These are phyloP conservation scores for Raffaelea albimanens DNA, from an alignment of 2,329 filamentous ascomycete species.

Conservation along the genomic window DNA sequence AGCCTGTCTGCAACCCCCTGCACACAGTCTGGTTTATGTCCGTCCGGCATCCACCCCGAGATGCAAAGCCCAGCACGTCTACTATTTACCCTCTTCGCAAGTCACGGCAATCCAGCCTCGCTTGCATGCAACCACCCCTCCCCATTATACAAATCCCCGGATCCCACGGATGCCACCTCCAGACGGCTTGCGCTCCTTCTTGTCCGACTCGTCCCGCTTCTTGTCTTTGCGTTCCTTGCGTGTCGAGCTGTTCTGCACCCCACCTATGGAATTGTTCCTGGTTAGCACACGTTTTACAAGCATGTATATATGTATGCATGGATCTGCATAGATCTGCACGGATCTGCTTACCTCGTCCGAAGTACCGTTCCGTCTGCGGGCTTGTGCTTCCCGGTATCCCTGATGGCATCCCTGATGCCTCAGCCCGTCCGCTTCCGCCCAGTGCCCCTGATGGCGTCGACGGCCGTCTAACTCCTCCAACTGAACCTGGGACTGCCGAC, in stretches of 20 bases:
- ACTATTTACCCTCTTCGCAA: too few species aligned
- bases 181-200: slow-evolving; percentile 33
- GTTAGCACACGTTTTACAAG: neutral
- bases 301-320: too few species aligned
- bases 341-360: slow-evolving; percentile 38
- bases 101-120: too few species aligned
- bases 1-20: too few species aligned
- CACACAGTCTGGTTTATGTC: too few species aligned
- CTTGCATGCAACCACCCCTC: too few species aligned
- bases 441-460: slow-evolving; percentile 24
- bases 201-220: slow-evolving; percentile 32
- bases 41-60: too few species aligned
- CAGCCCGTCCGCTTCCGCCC: neutral
- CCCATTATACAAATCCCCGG: slow-evolving; percentile 23
- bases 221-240: slow-evolving; percentile 43
- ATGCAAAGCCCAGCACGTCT: too few species aligned
- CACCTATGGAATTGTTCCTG: slow-evolving; percentile 32
- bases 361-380: slow-evolving; percentile 27
- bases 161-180: slow-evolving; percentile 25
- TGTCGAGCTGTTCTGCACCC: slow-evolving; percentile 35
- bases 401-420: slow-evolving; percentile 8
- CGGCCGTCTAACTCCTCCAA: slow-evolving; percentile 20
- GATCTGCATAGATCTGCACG: slow-evolving; percentile 10
- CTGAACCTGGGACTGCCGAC: slow-evolving; percentile 11
- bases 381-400: slow-evolving; percentile 25